Base-by-base conservation (phyloP, 2,329 filamentous ascomycete genomes). In the Ophiostoma sp. region DNA sequence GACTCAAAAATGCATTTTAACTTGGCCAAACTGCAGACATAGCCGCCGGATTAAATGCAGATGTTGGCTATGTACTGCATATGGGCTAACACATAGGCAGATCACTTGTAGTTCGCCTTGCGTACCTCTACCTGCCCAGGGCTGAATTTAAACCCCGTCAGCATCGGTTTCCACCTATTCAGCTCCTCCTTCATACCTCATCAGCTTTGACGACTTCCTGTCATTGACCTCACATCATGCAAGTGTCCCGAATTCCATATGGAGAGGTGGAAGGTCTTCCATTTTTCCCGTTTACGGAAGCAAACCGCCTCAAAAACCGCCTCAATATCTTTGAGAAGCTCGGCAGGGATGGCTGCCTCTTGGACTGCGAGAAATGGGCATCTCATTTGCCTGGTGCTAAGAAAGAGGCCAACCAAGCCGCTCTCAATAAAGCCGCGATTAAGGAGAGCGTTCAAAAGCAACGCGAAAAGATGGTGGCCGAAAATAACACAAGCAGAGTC, bases 381-480 rank as follows among this genome's bases (percentile, higher is more conserved):
- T 57, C n/a, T 7, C n/a, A 27, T 13, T 23, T 57, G 23, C 52
- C n/a, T 27, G 23, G n/a, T 52, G 48, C n/a, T 23, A 23, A 17
- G 15, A 52, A 57, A 13, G 10, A 27, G 8, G 3, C 52, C 52
- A 13, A 27, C 10, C 17, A 17, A 27, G 52, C n/a, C 52, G 52
- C 52, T 4, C n/a, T 5, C 52, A 57, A 27, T 13, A 57, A 27
- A 57, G 52, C 27, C 2, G 52, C 10, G 17, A 57, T 57, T 6
- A 57, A 57, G 10, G 10, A 57, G 52, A 57, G 27, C n/a, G 11
- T 57, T 11, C 52, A 57, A 27, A 27, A 27, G 52, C 52, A 57
- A n/a, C 52, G 52, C 52, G n/a, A 57, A 57, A 27, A 57, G 52
- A 57, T 57, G 52, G 52, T n/a, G n/a, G 52, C 52, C 52, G 23